Percentiles rank a stretch among this genome's conserved stretches.
These are phyloP conservation scores for Carex parvula DNA, from an alignment of 176 grass and related monocot species.

Conservation along the genomic window DNA sequence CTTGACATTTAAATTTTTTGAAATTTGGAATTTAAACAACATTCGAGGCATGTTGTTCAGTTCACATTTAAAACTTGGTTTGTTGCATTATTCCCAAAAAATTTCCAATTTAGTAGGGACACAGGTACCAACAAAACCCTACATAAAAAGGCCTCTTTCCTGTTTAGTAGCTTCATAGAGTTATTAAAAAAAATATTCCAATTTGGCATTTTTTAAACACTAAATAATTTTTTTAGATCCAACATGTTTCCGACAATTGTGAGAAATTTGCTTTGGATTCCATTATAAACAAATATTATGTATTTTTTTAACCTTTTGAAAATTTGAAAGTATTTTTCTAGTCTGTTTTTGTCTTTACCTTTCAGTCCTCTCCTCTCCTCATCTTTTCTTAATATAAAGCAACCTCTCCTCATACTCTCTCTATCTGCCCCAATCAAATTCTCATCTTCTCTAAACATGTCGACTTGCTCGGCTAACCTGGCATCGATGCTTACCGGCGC, in stretches of 20 bases:
- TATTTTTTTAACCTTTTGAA: neutral
- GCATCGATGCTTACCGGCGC: slow-evolving; percentile 41
- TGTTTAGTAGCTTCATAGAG: neutral
- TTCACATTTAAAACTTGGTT: slow-evolving; percentile 1
- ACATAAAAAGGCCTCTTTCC: neutral
- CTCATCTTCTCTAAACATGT: slow-evolving; percentile 19
- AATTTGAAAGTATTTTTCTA: neutral
- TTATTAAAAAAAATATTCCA: neutral
- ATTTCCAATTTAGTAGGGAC: neutral
- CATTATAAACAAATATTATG: too few relatives aligned
- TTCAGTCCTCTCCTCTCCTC: neutral
- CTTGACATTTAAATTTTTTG: neutral
- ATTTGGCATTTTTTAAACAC: neutral
- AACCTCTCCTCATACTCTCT: neutral
- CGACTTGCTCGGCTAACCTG: slow-evolving; percentile 41
- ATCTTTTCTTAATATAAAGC: neutral
- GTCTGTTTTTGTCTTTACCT: neutral
- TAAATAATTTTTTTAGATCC: neutral
- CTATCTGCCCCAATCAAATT: neutral
- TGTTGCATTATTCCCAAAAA: neutral
- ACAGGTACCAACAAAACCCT: neutral
- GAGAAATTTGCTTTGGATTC: neutral
- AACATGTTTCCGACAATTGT: neutral
- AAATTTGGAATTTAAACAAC: neutral
- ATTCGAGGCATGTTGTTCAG: slow-evolving; percentile 11